Conservation (phyloP, 2,329 filamentous ascomycete genomes). For the Malbranchea cinnamomea region DNA sequence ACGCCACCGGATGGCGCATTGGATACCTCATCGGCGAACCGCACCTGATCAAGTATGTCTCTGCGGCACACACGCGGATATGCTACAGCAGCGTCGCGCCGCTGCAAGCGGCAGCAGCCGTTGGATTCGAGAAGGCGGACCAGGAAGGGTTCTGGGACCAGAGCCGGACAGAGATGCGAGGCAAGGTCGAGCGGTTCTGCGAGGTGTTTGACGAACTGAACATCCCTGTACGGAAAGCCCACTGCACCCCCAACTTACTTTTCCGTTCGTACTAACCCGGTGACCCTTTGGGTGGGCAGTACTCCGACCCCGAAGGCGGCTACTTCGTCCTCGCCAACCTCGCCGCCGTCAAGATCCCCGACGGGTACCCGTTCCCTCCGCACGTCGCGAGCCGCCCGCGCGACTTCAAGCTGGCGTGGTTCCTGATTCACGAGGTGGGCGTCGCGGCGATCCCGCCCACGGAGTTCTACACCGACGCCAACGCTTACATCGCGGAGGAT, state of each 20-base stretch:
- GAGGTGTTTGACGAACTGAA: conserved; percentile 60
- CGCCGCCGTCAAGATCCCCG: conserved; percentile 68
- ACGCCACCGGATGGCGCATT: conserved; percentile 92
- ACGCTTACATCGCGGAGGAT: conserved; percentile 75
- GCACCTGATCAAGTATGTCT: conserved; percentile 78
- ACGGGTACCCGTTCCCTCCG: conserved; percentile 72
- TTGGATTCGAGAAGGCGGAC: conserved; percentile 87
- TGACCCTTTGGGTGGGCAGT: conserved; percentile 24
- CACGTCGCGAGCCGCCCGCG: conserved; percentile 75
- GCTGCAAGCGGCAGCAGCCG: conserved; percentile 82
- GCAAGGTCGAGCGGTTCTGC: conserved; percentile 77
- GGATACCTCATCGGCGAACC: conserved; percentile 86
- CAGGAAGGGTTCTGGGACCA: conserved; percentile 73
- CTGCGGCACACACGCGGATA: conserved; percentile 85
- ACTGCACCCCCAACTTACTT: not conserved
- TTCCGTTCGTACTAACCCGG: conserved; percentile 4
- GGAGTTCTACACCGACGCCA: conserved; percentile 83
- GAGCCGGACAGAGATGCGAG: conserved; percentile 73
- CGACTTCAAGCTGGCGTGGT: conserved; percentile 93
- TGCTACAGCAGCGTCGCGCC: conserved; percentile 92
- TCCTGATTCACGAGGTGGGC: conserved; percentile 89
- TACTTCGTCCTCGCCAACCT: conserved; percentile 97
- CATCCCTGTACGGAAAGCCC: conserved; percentile 37
- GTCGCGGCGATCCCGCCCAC: conserved; percentile 93
- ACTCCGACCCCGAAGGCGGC: conserved; percentile 86